Conservation (phyloP, 2,329 filamentous ascomycete species). For the Sclerotinia nivalis region DNA sequence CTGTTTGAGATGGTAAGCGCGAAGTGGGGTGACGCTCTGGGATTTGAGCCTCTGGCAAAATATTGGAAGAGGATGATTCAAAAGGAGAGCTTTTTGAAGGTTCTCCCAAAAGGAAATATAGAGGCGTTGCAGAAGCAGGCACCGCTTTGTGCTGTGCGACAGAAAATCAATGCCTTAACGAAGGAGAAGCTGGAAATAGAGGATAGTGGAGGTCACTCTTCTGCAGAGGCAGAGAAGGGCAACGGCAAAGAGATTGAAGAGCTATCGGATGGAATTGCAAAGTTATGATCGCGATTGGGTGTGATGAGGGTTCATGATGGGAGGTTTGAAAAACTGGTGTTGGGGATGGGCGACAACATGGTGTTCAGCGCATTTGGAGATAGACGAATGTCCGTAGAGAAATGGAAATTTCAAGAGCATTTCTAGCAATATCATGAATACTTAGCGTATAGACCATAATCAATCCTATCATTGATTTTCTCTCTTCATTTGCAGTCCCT, state of each 20-base stretch:
- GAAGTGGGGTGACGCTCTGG: conserved; percentile 39
- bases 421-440: neutral
- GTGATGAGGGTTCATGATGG: neutral
- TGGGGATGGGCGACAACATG: neutral
- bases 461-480: neutral
- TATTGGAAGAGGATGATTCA: conserved; percentile 33
- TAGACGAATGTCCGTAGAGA: neutral
- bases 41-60: conserved; percentile 38
- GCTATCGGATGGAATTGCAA: conserved; percentile 7
- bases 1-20: conserved; percentile 51
- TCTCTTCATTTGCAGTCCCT: neutral
- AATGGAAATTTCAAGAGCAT: neutral
- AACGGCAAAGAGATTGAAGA: conserved; percentile 16
- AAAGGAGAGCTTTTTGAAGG: conserved; percentile 28
- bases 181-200: neutral
- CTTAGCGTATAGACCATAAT: neutral
- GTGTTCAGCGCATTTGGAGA: neutral
- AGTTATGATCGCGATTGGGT: neutral
- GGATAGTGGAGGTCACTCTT: neutral
- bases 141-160: neutral
- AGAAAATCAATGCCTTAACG: conserved; percentile 1
- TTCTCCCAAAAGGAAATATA: conserved; percentile 22
- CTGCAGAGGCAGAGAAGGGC: neutral
- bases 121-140: neutral
- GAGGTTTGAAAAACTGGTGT: neutral